phyloP scores from a whole-genome alignment of 2,329 filamentous ascomycete species.

The Cryoendolithus antarcticus region DNA sequence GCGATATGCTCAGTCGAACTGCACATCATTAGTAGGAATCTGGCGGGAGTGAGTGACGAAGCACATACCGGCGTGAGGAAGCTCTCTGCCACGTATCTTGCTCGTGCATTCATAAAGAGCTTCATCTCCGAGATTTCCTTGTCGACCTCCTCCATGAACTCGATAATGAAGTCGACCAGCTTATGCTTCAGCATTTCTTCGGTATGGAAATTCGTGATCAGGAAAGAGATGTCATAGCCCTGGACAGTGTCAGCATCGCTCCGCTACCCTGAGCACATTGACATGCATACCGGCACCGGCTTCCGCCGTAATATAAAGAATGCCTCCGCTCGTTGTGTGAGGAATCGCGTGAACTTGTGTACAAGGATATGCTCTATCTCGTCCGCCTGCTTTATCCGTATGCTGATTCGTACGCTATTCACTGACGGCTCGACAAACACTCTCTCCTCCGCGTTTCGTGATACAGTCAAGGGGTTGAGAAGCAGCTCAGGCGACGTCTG shows the following conservation, averaged over 20 bases:
- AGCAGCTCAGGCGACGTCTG: constrained; percentile 86
- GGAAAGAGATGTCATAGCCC: constrained; percentile 97
- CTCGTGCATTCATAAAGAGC: constrained; percentile 92
- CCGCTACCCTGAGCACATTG: too few species aligned
- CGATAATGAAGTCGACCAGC: constrained; percentile 95
- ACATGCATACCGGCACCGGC: constrained; percentile 63
- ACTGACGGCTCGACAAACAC: constrained; percentile 93
- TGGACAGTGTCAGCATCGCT: constrained; percentile 25
- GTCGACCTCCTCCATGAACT: constrained; percentile 99
- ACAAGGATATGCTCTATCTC: constrained; percentile 97
- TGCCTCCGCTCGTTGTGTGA: constrained; percentile 89
- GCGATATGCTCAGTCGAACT: constrained; percentile 12
- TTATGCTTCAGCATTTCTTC: constrained; percentile 99
- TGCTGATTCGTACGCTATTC: constrained; percentile 93
- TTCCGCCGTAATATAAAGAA: constrained; percentile 96
- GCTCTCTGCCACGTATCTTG: constrained; percentile 94
- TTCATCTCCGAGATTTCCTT: constrained; percentile 99
- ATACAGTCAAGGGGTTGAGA: constrained; percentile 77
- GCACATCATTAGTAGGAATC: constrained; percentile 1
- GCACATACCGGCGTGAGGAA: constrained; percentile 78
- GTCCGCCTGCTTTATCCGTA: constrained; percentile 98
- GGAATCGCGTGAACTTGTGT: constrained; percentile 94
- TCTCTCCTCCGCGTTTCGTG: constrained; percentile 92
- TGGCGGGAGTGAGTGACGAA: not conserved
- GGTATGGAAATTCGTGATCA: constrained; percentile 98